These are phyloP conservation scores for Phialophora tarda DNA, from an alignment of 2,329 filamentous ascomycete genomes.

Conservation along the genomic window DNA sequence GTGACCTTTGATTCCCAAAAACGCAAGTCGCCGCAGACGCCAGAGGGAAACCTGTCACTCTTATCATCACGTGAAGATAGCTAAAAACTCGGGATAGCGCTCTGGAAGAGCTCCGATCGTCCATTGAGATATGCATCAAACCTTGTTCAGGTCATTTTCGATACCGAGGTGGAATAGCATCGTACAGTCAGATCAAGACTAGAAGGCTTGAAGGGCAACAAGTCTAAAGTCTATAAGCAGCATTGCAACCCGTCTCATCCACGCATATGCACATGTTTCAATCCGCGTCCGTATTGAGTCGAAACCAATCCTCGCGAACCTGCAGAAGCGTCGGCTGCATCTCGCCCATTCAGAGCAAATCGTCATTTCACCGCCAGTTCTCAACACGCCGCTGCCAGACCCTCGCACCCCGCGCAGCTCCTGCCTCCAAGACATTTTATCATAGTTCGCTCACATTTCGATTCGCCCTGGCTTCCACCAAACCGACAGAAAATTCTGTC, in stretches of 20 bases:
- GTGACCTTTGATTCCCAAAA: neutral
- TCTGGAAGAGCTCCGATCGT: neutral
- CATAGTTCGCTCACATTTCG: slow-evolving; percentile 22
- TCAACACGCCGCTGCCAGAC: slow-evolving; percentile 16
- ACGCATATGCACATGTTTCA: slow-evolving; percentile 25
- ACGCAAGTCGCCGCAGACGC: slow-evolving; percentile 12
- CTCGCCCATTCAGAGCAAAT: slow-evolving; percentile 25
- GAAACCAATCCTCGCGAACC: slow-evolving; percentile 20
- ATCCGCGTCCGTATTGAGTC: slow-evolving; percentile 11
- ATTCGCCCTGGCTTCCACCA: slow-evolving; percentile 35
- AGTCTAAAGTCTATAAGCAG: slow-evolving; percentile 5
- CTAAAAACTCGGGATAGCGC: slow-evolving; percentile 12
- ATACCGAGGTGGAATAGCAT: slow-evolving; percentile 25
- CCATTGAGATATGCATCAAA: slow-evolving; percentile 9
- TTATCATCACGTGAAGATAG: slow-evolving; percentile 18
- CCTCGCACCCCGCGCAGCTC: slow-evolving; percentile 14
- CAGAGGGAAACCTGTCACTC: neutral
- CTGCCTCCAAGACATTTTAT: slow-evolving; percentile 17
- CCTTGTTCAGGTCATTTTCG: slow-evolving; percentile 3
- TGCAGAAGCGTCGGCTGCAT: slow-evolving; percentile 28
- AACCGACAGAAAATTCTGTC: slow-evolving; percentile 30
- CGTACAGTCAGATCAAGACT: slow-evolving; percentile 14
- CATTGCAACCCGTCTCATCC: slow-evolving; percentile 5
- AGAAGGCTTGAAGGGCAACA: slow-evolving; percentile 3
- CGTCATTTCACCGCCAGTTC: slow-evolving; percentile 37